Conservation (phyloP, 306 rosid genomes). For the Hippophae rhamnoides region DNA sequence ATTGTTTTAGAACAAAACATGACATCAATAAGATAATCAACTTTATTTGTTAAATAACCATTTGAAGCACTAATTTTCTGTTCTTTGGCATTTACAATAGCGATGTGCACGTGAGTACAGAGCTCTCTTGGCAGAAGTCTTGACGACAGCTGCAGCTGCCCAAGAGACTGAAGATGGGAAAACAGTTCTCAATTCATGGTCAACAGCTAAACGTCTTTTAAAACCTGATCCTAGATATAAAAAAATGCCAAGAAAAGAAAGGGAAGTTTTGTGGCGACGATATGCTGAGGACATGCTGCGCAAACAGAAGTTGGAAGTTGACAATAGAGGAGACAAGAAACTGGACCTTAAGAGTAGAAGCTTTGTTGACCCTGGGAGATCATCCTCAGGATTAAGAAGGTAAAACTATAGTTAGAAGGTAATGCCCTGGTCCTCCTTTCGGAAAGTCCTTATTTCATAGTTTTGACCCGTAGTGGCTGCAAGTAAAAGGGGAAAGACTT, state of each 20-base stretch:
- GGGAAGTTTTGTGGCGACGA: conserved; percentile 75
- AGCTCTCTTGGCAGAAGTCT: conserved; percentile 55
- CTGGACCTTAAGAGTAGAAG: conserved; percentile 40
- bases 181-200: conserved; percentile 80
- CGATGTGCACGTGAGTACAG: conserved; percentile 73
- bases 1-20: too few species aligned
- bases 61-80: not conserved
- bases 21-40: too few species aligned
- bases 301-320: conserved; percentile 49
- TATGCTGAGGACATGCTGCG: conserved; percentile 58
- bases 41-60: too few species aligned
- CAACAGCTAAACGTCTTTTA: conserved; percentile 64
- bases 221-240: conserved; percentile 68
- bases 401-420: conserved; percentile 34
- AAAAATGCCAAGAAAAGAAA: conserved; percentile 70
- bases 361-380: conserved; percentile 38
- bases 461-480: too few species aligned
- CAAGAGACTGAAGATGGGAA: conserved; percentile 64
- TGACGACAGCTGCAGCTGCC: conserved; percentile 55
- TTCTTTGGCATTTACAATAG: conserved; percentile 31
- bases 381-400: conserved; percentile 39
- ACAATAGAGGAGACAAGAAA: conserved; percentile 52
- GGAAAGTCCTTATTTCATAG: too few species aligned
- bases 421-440: too few species aligned
- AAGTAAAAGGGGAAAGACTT: too few species aligned